Conservation (phyloP, 345 rosid genomes). For the Geranium rotundifolium region DNA sequence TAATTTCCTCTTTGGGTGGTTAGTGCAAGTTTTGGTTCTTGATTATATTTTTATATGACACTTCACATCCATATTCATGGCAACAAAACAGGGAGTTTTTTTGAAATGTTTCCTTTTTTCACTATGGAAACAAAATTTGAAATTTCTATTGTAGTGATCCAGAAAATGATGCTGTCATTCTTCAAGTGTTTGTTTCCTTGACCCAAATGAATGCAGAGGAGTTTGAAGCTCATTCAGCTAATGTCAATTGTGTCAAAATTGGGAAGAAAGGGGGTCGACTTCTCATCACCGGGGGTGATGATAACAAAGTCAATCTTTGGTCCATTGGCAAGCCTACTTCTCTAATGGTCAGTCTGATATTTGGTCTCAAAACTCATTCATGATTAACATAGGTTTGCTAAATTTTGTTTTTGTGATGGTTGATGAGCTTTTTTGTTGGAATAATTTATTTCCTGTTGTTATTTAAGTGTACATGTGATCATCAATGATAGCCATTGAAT, state of each 20-base stretch:
- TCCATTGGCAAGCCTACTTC: constrained; percentile 79
- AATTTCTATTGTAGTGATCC: background rate
- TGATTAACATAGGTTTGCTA: background rate
- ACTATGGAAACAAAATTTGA: background rate
- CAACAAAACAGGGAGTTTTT: background rate
- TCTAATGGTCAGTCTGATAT: constrained; percentile 47
- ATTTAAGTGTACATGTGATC: background rate
- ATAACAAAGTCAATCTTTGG: constrained; percentile 87
- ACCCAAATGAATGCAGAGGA: constrained; percentile 59
- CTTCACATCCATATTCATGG: background rate
- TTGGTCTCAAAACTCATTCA: too few relatives aligned
- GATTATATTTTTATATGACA: background rate
- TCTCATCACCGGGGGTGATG: constrained; percentile 84
- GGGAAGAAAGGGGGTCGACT: constrained; percentile 76
- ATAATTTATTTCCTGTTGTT: background rate
- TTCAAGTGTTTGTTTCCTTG: constrained; percentile 25
- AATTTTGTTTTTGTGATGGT: background rate
- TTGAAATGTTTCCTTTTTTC: background rate
- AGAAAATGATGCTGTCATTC: background rate
- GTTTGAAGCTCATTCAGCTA: constrained; percentile 79
- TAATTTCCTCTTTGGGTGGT: constrained; percentile 1
- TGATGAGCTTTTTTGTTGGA: background rate
- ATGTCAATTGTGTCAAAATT: constrained; percentile 70
- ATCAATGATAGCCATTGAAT: background rate
- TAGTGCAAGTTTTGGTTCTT: background rate